Evolutionary conservation across 2,329 filamentous ascomycete species (phyloP).

Genomic region (Trichoderma brevicompactum): DNA sequence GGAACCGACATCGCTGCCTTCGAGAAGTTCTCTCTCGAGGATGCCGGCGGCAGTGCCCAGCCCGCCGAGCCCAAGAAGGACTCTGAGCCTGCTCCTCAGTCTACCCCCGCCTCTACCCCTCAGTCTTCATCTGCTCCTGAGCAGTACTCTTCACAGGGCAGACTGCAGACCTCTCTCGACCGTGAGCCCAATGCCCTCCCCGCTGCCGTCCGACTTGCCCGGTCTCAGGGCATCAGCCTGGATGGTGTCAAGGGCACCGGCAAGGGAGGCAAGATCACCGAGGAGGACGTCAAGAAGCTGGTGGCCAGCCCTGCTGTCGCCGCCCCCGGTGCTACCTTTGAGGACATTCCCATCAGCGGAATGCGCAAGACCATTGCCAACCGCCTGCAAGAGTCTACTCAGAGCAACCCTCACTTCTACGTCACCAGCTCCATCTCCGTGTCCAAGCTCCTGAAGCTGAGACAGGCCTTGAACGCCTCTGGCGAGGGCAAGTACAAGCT

Average conservation of each 20-base stretch:
- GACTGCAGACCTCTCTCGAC: conserved; percentile 81
- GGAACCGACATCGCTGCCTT: conserved; percentile 86
- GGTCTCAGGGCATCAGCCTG: conserved; percentile 81
- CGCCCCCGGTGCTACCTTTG: conserved; percentile 69
- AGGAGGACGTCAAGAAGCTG: conserved; percentile 91
- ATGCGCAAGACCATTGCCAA: conserved; percentile 99
- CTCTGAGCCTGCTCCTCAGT: conserved; percentile 64
- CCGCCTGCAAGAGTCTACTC: conserved; percentile 84
- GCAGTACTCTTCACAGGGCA: conserved; percentile 75
- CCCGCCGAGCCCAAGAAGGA: conserved; percentile 68
- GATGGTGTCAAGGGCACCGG: conserved; percentile 84
- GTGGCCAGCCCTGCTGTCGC: conserved; percentile 57
- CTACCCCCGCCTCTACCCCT: conserved; percentile 55
- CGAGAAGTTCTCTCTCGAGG: conserved; percentile 82
- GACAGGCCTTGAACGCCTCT: conserved; percentile 86
- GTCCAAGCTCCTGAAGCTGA: conserved; percentile 93
- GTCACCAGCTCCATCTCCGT: conserved; percentile 91
- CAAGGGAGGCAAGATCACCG: conserved; percentile 82
- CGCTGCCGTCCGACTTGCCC: conserved; percentile 78
- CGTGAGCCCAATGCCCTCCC: conserved; percentile 75
- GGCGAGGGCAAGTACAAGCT: conserved; percentile 96
- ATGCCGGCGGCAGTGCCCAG: conserved; percentile 82
- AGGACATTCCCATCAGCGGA: conserved; percentile 81
- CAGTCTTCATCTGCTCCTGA: conserved; percentile 58
- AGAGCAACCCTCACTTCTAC: conserved; percentile 98